Evolutionary conservation across 2,329 filamentous ascomycete genomes (phyloP).

Genomic region (Aureobasidium sp.): DNA sequence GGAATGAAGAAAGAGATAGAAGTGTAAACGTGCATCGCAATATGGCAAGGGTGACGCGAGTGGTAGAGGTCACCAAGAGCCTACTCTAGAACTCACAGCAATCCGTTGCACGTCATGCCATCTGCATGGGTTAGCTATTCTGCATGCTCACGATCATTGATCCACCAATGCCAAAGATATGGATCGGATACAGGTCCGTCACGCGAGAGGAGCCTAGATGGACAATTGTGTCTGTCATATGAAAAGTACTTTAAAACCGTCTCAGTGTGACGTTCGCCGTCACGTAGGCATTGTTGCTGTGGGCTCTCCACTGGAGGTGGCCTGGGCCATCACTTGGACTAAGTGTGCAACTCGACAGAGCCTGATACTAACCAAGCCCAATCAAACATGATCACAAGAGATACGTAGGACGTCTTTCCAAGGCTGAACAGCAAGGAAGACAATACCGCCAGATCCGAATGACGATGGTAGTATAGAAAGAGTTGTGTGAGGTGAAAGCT

Average conservation of each 20-base stretch:
- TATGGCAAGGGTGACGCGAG: neutral
- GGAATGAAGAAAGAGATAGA: neutral
- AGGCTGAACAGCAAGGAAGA: neutral
- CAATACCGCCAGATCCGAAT: neutral
- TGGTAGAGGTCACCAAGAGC: neutral
- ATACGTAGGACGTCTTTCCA: neutral
- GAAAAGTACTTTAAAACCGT: neutral
- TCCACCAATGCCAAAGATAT: neutral
- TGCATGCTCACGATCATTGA: neutral
- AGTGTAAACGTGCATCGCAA: neutral
- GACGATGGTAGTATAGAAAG: slow-evolving; percentile 1
- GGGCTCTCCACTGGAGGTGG: no score
- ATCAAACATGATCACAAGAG: neutral
- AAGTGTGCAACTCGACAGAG: neutral
- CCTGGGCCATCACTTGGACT: neutral
- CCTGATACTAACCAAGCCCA: neutral
- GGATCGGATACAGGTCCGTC: no score
- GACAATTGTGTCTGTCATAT: neutral
- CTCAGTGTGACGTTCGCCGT: neutral
- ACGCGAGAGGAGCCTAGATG: neutral
- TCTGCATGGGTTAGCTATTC: no score
- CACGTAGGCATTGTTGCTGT: neutral
- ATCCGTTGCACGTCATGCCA: no score
- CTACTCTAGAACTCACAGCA: neutral
- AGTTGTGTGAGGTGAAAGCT: neutral